Base-by-base conservation (phyloP, 2,329 filamentous ascomycete species). In the Fusarium beomiforme region DNA sequence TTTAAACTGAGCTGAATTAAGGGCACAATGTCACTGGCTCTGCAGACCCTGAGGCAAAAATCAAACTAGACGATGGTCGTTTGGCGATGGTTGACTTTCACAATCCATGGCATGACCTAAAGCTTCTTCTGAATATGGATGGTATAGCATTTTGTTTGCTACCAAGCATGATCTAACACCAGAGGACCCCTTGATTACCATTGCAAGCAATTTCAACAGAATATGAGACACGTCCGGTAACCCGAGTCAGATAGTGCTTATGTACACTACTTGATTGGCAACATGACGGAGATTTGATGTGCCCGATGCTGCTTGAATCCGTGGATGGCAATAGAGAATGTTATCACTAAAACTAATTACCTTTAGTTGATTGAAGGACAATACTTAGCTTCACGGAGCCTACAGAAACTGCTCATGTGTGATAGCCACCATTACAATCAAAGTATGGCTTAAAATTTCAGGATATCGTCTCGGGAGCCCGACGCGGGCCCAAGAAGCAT, bases 341-440 rank as follows among this genome's bases (percentile, higher is more conserved):
- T 64, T 64, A 65, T 49, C 49, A 65, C 62, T 63, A 65, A 63
- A 63, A 64, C 62, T 50, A 65, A 66, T 64, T 44, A 66, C 62
- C 43, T 59, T 29, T 65, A 39, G 37, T 39, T 65, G 6, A 24
- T 12, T 11, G 5, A 1, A 0, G 3, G 0, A 6, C 19, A 1
- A 11, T 39, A 65, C 62, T 39, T 17, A 41, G 12, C 5, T 8
- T 10, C 23, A 31, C 42, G 26, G 19, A 53, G 29, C 21, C 21
- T n/a, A 6, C 9, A 5, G 6, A 5, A 0, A 16, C 14, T 39
- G 24, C 17, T 14, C 16, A 29, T n/a, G n/a, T 14, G 6, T 33
- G 16, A 16, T 24, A 14, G 19, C 13, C 16, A 33, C 8, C 21
- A 9, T 14, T 51, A 51, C 36, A 23, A 19, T 59, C 24, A 21